Base-by-base conservation (phyloP, 75 land plant species). In the Pinus taeda region DNA sequence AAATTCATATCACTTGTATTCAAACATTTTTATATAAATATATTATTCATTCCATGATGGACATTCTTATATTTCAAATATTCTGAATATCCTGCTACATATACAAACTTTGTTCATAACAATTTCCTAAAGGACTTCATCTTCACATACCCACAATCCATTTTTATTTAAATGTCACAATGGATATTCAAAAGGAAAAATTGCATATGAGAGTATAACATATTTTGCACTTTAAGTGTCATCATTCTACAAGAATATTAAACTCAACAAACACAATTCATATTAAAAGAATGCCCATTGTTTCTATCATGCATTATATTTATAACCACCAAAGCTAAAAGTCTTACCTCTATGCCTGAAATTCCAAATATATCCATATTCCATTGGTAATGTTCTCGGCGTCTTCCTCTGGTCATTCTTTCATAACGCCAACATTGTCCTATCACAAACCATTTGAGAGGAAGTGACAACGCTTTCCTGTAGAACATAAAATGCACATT, bases 391-490 rank as follows among this genome's bases (percentile, higher is more conserved):
- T 96, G 99, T 81, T 96, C 99, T 30, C 97, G 86, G 13, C 99
- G 86, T 36, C 99, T 79, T 67, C 99, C 99, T 76, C 97, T 89
- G 18, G 99, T 92, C 88, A 87, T 96, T 77, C 99, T 81, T 82
- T 96, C 99, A 87, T 96, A 96, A n/a, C 99, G 98, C 99, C 99
- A 96, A 65, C 99, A 96, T 59, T 96, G 99, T 70, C 99, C 99
- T 56, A 96, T 86, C 26, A 95, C 85, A 83, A 90, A 96, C 99
- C 99, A 96, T 80, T 94, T 94, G 71, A 96, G 76, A 29, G 99
- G 99, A 42, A 89, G 89, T 15, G 94, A 78, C 60, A 89, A 61
- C 69, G 91, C 85, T 83, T 94, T 92, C 88, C 98, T 95, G 91
- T 42, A 39, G 20, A 1, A 42, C 53, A 49, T 49, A 15, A 20